phyloP scores from a whole-genome alignment of 352 stramenopile genomes.

The Globisporangium barbulae region DNA sequence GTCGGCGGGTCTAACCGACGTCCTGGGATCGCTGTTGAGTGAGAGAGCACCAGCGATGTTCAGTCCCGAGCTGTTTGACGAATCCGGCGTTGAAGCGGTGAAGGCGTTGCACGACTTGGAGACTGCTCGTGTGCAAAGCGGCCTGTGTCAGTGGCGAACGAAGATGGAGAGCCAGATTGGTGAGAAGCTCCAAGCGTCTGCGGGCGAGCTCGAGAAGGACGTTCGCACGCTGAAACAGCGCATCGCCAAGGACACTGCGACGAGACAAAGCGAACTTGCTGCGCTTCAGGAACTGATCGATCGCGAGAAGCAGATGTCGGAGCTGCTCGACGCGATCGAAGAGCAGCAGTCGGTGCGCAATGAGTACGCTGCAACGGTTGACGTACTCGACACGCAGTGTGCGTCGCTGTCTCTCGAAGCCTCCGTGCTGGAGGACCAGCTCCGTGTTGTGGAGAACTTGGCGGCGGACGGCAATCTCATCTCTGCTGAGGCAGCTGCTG shows the following conservation, averaged over 20 bases:
- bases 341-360: slow-evolving; percentile 66
- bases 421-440: slow-evolving; percentile 54
- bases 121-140: slow-evolving; percentile 45
- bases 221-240: slow-evolving; percentile 37
- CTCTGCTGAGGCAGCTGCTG: slow-evolving; percentile 18
- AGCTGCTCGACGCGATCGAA: slow-evolving; percentile 73
- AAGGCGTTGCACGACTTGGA: slow-evolving; percentile 45
- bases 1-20: slow-evolving; percentile 37
- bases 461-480: slow-evolving; percentile 20
- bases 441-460: slow-evolving; percentile 52
- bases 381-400: slow-evolving; percentile 54
- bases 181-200: slow-evolving; percentile 31
- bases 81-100: slow-evolving; percentile 34
- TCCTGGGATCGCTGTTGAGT: slow-evolving; percentile 43
- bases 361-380: slow-evolving; percentile 56
- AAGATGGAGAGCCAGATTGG: slow-evolving; percentile 55
- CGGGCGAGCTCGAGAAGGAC: slow-evolving; percentile 40
- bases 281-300: slow-evolving; percentile 69
- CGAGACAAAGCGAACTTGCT: slow-evolving; percentile 47
- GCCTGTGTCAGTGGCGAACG: slow-evolving; percentile 54
- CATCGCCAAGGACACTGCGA: slow-evolving; percentile 31
- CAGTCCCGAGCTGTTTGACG: slow-evolving; percentile 29
- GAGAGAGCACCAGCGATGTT: slow-evolving; percentile 46
- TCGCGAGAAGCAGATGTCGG: slow-evolving; percentile 62
- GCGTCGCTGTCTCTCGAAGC: slow-evolving; percentile 63